Evolutionary conservation across 257 asterid species (phyloP), one percentile per base, ranked within the genome.

Genomic region (Solanum microdontum): DNA sequence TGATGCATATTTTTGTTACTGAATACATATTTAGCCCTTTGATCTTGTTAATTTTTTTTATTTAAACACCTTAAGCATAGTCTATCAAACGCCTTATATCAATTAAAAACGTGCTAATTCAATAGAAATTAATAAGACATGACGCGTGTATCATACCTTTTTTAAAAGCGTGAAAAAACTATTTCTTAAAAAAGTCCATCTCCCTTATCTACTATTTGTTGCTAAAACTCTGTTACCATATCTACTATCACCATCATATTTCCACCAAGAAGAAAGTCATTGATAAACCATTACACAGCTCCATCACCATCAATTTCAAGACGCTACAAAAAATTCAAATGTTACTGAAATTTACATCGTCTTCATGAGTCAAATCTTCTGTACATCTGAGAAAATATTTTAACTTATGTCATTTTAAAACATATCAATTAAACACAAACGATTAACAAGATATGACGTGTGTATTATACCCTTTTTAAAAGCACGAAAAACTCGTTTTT

Each of bases 271-370:
- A 19, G 7, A 32, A 33, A 33, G 26, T 8, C 26, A 70, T n/a
- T n/a, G n/a, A n/a, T n/a, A 69, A 30, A 70, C 3, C 77, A 30
- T 30, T 13, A 17, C 77, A 7, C 15, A 17, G 0, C 14, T 17
- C 6, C 26, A 32, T 12, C 1, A 1, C 0, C 17, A 34, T 73
- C 45, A 19, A 73, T 15, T 32, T 72, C 4, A 72, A 73, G 9
- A 73, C 17, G 3, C 10, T 33, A 19, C 9, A 17, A 68, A 13
- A 12, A 1, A 13, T 2, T 8, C 23, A 15, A 1, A 72, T 3
- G 2, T 70, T 0, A 15, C 1, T 7, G 7, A 3, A 14, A 0
- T 17, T 4, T 1, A 33, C 28, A 8, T 0, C 1, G 4, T 33
- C 8, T 73, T 73, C 45, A 19, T 30, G n/a, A 14, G 34, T 69